Evolutionary conservation across 805 yeast genomes (phyloP).

Genomic region (Suhomyces faveliae): DNA sequence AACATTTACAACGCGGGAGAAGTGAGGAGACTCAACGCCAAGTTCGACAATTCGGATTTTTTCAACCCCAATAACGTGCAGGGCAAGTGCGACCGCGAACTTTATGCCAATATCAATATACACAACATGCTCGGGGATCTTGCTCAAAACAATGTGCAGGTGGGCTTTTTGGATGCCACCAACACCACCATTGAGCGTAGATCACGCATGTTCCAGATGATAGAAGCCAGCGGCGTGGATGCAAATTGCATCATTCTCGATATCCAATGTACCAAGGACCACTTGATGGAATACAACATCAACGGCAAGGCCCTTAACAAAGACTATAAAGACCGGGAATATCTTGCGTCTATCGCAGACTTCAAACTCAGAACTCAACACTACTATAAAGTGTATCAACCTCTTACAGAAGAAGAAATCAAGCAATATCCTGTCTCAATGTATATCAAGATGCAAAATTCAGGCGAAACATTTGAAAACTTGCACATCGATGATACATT

Average conservation of each 20-base stretch:
- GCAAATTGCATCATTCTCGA: conserved; percentile 54
- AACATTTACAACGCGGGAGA: conserved; percentile 52
- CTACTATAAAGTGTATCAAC: conserved; percentile 43
- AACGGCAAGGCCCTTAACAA: conserved; percentile 61
- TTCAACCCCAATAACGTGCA: conserved; percentile 36
- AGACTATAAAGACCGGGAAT: conserved; percentile 56
- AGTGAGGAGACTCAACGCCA: conserved; percentile 37
- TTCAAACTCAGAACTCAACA: conserved; percentile 55
- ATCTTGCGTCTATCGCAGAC: conserved; percentile 54
- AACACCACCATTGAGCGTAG: conserved; percentile 39
- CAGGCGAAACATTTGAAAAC: conserved; percentile 24
- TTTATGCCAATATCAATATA: conserved; percentile 35
- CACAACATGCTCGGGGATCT: conserved; percentile 32
- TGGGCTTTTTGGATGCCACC: conserved; percentile 45
- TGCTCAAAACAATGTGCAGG: conserved; percentile 22
- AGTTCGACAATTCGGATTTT: conserved; percentile 34
- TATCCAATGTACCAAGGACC: conserved; percentile 54
- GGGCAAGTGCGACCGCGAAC: conserved; percentile 33
- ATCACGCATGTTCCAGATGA: conserved; percentile 26
- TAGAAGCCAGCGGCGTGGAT: conserved; percentile 23
- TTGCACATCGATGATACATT: conserved; percentile 19
- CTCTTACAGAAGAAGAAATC: conserved; percentile 26
- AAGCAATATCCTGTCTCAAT: conserved; percentile 17
- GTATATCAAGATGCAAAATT: conserved; percentile 27
- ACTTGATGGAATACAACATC: conserved; percentile 57